These are phyloP conservation scores for Effrenium voratum DNA, from an alignment of 73 alveolate genomes.

Conservation along the genomic window DNA sequence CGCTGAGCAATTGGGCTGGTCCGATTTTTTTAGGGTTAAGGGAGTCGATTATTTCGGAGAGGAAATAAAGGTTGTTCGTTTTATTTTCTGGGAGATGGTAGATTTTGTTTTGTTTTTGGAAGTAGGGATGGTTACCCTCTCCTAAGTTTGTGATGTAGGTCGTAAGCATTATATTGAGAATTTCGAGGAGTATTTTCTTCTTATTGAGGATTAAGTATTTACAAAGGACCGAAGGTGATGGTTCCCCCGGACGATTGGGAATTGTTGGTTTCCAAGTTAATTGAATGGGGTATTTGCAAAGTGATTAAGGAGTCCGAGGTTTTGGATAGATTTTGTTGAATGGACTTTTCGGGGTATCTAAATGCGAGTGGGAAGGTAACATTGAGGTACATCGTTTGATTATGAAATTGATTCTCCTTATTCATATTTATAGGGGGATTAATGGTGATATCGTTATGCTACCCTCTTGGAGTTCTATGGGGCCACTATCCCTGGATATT, in stretches of 20 bases:
- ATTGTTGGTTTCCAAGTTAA: neutral
- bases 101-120: neutral
- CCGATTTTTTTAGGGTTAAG: neutral
- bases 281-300: neutral
- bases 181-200: neutral
- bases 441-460: neutral
- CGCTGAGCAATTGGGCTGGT: neutral
- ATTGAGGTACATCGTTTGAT: neutral
- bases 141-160: neutral
- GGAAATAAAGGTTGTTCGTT: neutral
- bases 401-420: neutral
- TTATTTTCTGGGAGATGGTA: neutral
- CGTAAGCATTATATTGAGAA: neutral
- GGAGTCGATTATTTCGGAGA: neutral
- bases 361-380: neutral
- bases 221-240: neutral
- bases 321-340: neutral
- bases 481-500: neutral
- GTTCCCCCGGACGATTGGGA: slow-evolving; percentile 12
- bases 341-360: neutral
- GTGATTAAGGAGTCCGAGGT: neutral
- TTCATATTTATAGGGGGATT: neutral
- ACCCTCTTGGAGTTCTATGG: neutral
- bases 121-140: neutral
- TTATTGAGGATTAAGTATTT: neutral